Evolutionary conservation across 2,329 filamentous ascomycete species (phyloP).

Genomic region (Colletotrichum aenigma): DNA sequence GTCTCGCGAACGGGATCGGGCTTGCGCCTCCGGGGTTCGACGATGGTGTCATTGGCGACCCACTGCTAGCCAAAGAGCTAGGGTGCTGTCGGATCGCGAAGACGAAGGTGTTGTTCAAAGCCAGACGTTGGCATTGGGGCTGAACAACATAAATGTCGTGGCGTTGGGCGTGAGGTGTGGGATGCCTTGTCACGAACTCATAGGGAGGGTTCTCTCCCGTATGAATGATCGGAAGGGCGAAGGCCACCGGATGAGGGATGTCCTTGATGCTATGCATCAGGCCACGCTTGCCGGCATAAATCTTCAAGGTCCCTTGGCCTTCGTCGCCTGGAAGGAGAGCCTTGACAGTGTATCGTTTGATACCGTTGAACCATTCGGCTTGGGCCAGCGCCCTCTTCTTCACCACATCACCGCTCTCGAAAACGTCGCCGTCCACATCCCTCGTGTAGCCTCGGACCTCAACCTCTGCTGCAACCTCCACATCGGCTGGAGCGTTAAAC

Average conservation of each 20-base stretch:
- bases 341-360: conserved; percentile 93
- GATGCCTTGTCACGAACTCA: conserved; percentile 90
- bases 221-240: conserved; percentile 89
- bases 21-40: conserved; percentile 53
- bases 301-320: conserved; percentile 83
- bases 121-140: conserved; percentile 87
- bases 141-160: conserved; percentile 98
- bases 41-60: conserved; percentile 46
- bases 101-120: conserved; percentile 96
- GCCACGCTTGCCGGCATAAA: conserved; percentile 93
- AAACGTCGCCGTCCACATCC: conserved; percentile 88
- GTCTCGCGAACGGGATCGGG: conserved; percentile 66
- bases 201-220: conserved; percentile 92
- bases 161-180: conserved; percentile 95
- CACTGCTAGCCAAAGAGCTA: conserved; percentile 49
- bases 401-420: conserved; percentile 87
- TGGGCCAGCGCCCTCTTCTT: conserved; percentile 89
- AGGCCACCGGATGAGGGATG: conserved; percentile 89
- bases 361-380: conserved; percentile 85
- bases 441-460: conserved; percentile 81
- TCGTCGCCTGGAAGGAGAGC: conserved; percentile 91
- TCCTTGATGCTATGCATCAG: conserved; percentile 98
- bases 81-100: conserved; percentile 95
- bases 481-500: conserved; percentile 84
- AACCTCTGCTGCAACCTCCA: conserved; percentile 91